Percentiles rank a stretch among this genome's conserved stretches.
These are phyloP conservation scores for Actinidia arguta DNA, from an alignment of 179 eudicot species.

Conservation along the genomic window DNA sequence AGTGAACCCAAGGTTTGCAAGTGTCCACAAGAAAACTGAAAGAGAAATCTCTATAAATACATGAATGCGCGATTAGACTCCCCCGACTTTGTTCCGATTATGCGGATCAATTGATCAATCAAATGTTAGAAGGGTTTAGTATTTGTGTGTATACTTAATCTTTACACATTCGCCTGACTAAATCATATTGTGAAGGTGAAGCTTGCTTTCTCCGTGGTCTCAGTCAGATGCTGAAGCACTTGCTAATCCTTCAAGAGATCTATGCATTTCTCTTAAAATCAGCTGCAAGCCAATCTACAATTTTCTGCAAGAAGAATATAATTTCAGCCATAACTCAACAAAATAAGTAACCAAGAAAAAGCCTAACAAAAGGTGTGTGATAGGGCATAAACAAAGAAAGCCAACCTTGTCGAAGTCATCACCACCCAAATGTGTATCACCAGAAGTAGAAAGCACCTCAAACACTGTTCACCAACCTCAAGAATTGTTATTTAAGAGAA, in stretches of 20 bases:
- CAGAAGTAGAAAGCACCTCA: slow-evolving; percentile 98
- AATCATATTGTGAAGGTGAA: too few species aligned
- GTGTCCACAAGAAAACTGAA: background rate
- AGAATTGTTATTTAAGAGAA: slow-evolving; percentile 58
- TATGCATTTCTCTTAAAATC: slow-evolving; percentile 78
- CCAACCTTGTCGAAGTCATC: slow-evolving; percentile 98
- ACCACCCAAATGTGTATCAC: slow-evolving; percentile 99
- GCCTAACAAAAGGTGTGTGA: background rate
- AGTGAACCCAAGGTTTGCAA: background rate
- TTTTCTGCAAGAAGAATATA: slow-evolving; percentile 53
- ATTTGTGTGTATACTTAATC: too few species aligned
- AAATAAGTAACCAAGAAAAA: background rate
- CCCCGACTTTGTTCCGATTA: too few species aligned
- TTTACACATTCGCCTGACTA: too few species aligned
- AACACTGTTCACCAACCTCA: slow-evolving; percentile 99
- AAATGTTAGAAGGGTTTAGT: too few species aligned
- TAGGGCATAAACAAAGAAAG: background rate
- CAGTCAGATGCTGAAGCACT: slow-evolving; percentile 95
- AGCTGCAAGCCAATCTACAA: slow-evolving; percentile 95
- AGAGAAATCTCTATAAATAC: background rate
- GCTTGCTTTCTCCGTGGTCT: slow-evolving; percentile 98
- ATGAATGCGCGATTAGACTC: too few species aligned
- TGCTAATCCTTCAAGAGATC: slow-evolving; percentile 96
- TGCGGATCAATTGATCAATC: too few species aligned
- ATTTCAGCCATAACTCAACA: background rate